A percentile compares a stretch with the other conserved stretches of the same genome.
Conservation (phyloP, 805 yeast genomes). For the Lipomyces yamanashiensis region DNA sequence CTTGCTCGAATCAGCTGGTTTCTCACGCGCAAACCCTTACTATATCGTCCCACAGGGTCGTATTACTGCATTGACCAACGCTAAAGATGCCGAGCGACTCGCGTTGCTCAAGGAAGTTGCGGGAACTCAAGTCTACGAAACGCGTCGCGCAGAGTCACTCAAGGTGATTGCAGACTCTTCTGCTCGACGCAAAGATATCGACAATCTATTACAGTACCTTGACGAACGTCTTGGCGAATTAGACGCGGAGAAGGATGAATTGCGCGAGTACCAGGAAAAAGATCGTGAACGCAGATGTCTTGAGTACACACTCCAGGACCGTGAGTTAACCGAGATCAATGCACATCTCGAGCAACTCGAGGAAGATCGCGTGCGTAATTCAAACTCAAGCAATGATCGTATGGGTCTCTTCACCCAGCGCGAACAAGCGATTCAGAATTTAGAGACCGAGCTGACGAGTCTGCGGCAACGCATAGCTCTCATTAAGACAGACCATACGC, state of each 20-base stretch:
- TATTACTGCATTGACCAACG: slow-evolving; percentile 81
- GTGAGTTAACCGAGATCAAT: slow-evolving; percentile 70
- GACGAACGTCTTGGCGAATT: slow-evolving; percentile 76
- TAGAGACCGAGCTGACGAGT: slow-evolving; percentile 49
- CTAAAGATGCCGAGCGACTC: slow-evolving; percentile 82
- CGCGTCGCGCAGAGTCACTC: slow-evolving; percentile 73
- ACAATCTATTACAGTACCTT: slow-evolving; percentile 67
- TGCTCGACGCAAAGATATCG: slow-evolving; percentile 70
- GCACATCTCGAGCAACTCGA: slow-evolving; percentile 66
- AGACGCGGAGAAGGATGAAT: slow-evolving; percentile 76
- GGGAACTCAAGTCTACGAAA: slow-evolving; percentile 90
- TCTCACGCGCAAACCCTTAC: slow-evolving; percentile 86
- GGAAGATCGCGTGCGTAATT: slow-evolving; percentile 55
- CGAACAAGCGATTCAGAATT: slow-evolving; percentile 48
- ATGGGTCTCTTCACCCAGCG: slow-evolving; percentile 63
- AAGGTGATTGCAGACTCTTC: slow-evolving; percentile 79
- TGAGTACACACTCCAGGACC: slow-evolving; percentile 75
- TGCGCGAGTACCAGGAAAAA: slow-evolving; percentile 67
- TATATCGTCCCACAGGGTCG: slow-evolving; percentile 97
- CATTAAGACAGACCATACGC: slow-evolving; percentile 60
- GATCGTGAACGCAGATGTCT: slow-evolving; percentile 70
- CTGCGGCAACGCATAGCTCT: slow-evolving; percentile 57
- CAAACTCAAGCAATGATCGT: slow-evolving; percentile 59
- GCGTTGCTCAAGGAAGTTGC: slow-evolving; percentile 86
- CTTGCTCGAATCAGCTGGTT: slow-evolving; percentile 87